Percentiles rank a stretch among this genome's conserved stretches.
Conservation (phyloP, 371 early-diverging fungal species). For the Dipsacomyces acuminosporus region DNA sequence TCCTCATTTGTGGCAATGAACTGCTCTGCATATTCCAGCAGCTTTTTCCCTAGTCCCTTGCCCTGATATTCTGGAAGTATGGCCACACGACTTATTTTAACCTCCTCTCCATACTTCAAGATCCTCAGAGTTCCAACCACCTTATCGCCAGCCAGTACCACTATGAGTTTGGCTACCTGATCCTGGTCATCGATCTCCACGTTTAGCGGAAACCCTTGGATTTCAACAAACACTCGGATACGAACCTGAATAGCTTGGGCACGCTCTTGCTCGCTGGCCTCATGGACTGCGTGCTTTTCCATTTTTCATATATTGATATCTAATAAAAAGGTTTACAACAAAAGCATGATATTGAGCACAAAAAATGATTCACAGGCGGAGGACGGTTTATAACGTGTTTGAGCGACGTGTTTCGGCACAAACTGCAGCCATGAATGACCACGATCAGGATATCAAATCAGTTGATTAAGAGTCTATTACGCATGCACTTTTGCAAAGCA, state of each 20-base stretch:
- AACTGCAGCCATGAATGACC: too few relatives aligned
- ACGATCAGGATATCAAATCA: too few relatives aligned
- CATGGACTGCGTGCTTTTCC: neutral
- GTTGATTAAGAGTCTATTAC: too few relatives aligned
- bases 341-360: too few relatives aligned
- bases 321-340: too few relatives aligned
- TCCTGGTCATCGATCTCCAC: constrained; percentile 23
- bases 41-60: constrained; percentile 25
- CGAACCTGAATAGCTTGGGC: constrained; percentile 11
- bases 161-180: constrained; percentile 12
- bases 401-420: too few relatives aligned
- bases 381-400: too few relatives aligned
- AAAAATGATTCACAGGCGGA: too few relatives aligned
- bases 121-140: constrained; percentile 39
- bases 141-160: constrained; percentile 5
- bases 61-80: constrained; percentile 40
- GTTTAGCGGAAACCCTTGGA: constrained; percentile 22
- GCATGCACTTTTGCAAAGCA: too few relatives aligned
- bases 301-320: too few relatives aligned
- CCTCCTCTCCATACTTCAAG: constrained; percentile 1
- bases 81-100: constrained; percentile 40
- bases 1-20: constrained; percentile 4
- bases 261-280: constrained; percentile 9
- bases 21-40: constrained; percentile 25
- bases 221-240: constrained; percentile 26